These are phyloP conservation scores for Paramecium sexaurelia DNA, from an alignment of 73 alveolate genomes.

Conservation along the genomic window DNA sequence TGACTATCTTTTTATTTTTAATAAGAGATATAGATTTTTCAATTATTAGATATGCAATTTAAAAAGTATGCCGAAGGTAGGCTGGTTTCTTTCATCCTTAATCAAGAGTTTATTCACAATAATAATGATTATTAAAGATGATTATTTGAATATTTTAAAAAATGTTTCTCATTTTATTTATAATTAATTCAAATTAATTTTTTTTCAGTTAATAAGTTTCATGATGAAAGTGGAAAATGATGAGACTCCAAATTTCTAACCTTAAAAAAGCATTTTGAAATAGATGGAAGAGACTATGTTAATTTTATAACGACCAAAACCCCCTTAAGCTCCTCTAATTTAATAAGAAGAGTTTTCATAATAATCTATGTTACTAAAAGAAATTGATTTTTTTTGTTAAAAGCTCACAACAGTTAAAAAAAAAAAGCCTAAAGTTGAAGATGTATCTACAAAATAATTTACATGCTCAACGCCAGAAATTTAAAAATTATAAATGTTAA, in stretches of 20 bases:
- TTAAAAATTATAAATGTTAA: not conserved
- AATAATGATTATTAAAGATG: not conserved
- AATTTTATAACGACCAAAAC: not conserved
- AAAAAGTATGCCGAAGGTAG: too few species aligned
- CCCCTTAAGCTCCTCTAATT: not conserved
- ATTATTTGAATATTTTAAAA: not conserved
- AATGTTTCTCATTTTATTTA: not conserved
- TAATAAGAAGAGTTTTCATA: not conserved
- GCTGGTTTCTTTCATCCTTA: too few species aligned
- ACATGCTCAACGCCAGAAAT: slow-evolving; percentile 16
- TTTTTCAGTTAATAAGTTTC: not conserved
- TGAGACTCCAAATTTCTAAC: not conserved
- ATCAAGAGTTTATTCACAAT: too few species aligned
- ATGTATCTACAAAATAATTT: slow-evolving; percentile 19
- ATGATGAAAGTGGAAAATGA: not conserved
- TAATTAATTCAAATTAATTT: not conserved
- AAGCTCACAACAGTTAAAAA: slow-evolving; percentile 23
- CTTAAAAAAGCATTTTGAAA: not conserved
- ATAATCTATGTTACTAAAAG: not conserved
- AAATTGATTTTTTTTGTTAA: slow-evolving; percentile 51
- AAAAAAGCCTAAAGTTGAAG: slow-evolving; percentile 16
- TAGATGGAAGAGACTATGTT: slow-evolving; percentile 18
- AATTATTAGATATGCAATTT: too few species aligned
- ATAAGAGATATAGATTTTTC: too few species aligned
- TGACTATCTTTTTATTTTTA: too few species aligned